Base-by-base conservation (phyloP, 371 early-diverging fungal species). In the Chytridiales sp. region DNA sequence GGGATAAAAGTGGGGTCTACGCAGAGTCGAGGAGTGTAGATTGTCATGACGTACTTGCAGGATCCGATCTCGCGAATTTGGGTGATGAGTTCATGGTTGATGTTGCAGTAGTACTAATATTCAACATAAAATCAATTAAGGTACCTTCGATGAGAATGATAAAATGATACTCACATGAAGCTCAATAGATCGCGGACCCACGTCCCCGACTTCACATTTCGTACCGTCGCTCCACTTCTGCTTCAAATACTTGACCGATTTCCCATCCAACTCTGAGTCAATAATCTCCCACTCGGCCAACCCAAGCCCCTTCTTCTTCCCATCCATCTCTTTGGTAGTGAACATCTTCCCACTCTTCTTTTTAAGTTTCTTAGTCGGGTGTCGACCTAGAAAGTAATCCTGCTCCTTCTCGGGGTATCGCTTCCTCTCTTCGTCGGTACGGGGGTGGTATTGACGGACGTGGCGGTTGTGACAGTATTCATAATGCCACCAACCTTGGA, bases 401-500 rank as follows among this genome's bases (percentile, higher is more conserved):
- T 62, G 70, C 19, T 41, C 46, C 30, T 62, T 56, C 5, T 56
- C 36, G 42, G 59, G 56, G 27, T 48, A 50, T 8, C 27, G 21
- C 19, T n/a, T 11, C 19, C 51, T 57, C 29, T 62, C 63, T 36
- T 62, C 63, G n/a, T 24, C 24, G 3, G 70, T 35, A 4, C 58
- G 40, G 4, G 40, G 59, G 54, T 89, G 87, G 62, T 76, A 88
- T 68, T 92, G 92, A 3, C 89, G 85, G 17, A 92, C 82, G 41
- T 83, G 72, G 34, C 66, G 70, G 42, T 73, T 70, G 67, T 87
- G 89, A 62, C 92, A 92, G 64, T 85, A 88, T 69, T 92, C 90
- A 58, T 89, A 92, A 0, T 84, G 75, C 89, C 90, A 92, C 70
- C 84, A 90, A 19, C 79, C 83, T 27, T 73, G 70, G 19, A 67